Conservation (phyloP, 2,329 filamentous ascomycete species). For the Colletotrichum camelliae region DNA sequence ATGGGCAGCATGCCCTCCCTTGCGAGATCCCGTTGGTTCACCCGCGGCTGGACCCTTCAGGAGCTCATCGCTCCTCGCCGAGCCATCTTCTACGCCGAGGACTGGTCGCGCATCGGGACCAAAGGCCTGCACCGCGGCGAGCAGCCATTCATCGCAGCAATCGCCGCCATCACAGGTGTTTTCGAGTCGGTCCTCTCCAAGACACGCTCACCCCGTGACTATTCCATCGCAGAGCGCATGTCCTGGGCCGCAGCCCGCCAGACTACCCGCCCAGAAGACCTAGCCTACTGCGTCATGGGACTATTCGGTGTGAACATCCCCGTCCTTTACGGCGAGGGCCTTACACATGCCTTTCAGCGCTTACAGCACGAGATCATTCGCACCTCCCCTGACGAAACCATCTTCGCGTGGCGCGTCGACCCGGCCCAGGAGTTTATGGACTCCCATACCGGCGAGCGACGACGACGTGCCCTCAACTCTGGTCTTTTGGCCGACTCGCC, state of each 20-base stretch:
- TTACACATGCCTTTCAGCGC: constrained; percentile 25
- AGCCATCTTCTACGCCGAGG: constrained; percentile 27
- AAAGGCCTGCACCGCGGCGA: constrained; percentile 2
- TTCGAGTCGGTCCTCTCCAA: constrained; percentile 13
- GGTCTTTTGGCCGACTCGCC: constrained; percentile 11
- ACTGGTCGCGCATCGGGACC: constrained; percentile 25
- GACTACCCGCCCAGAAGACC: constrained; percentile 29
- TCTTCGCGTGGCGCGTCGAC: constrained; percentile 17
- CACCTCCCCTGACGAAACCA: constrained; percentile 12
- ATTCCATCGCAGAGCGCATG: constrained; percentile 32
- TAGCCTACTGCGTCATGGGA: constrained; percentile 33
- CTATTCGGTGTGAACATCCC: constrained; percentile 33
- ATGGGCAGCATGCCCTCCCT: not conserved
- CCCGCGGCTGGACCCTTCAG: constrained; percentile 23
- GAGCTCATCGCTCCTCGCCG: constrained; percentile 27
- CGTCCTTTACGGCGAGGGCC: constrained; percentile 32
- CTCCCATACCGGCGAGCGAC: constrained; percentile 1
- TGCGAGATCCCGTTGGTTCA: constrained; percentile 15
- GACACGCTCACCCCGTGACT: constrained; percentile 15
- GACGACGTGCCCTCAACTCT: not conserved
- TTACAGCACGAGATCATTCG: constrained; percentile 22
- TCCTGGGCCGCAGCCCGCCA: constrained; percentile 30
- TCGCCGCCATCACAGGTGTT: constrained; percentile 8
- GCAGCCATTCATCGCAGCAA: not conserved
- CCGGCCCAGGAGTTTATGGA: not conserved